These are phyloP conservation scores for Aspergillus wentii DNA, from an alignment of 495 filamentous ascomycete species.

Conservation along the genomic window DNA sequence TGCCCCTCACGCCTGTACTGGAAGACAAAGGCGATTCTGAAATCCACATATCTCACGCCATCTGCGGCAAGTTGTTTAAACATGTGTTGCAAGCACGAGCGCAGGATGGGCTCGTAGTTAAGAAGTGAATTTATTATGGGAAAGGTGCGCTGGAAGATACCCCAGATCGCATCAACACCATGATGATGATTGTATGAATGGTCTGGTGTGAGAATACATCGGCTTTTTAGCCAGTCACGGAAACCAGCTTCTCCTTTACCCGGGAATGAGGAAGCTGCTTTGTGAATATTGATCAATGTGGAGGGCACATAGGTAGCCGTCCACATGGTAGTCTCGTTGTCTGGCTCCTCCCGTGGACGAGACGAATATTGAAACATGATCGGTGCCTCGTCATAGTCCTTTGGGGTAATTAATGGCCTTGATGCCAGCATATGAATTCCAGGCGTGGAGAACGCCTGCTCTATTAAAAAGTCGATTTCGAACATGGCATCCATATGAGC, in stretches of 20 bases:
- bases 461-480: conserved; percentile 72
- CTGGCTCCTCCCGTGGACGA: conserved; percentile 5
- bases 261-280: conserved; percentile 70
- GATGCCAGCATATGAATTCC: conserved; percentile 68
- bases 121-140: conserved; percentile 64
- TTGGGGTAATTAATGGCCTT: conserved; percentile 41
- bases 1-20: conserved; percentile 55
- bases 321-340: conserved; percentile 52
- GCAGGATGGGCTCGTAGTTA: conserved; percentile 89
- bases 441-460: conserved; percentile 62
- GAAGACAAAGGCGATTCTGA: conserved; percentile 54
- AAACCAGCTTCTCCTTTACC: conserved; percentile 65
- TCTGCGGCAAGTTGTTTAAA: conserved; percentile 66
- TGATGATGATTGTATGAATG: conserved; percentile 77
- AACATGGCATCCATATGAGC: conserved; percentile 89
- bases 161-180: conserved; percentile 76
- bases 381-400: conserved; percentile 40
- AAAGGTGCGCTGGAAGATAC: conserved; percentile 69
- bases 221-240: conserved; percentile 67
- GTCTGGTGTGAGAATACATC: conserved; percentile 62
- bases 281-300: conserved; percentile 51
- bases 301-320: conserved; percentile 49
- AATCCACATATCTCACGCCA: conserved; percentile 77
- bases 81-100: conserved; percentile 63
- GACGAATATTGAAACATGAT: conserved; percentile 49